phyloP scores from a whole-genome alignment of 2,329 filamentous ascomycete species.

The Alternaria sp. region DNA sequence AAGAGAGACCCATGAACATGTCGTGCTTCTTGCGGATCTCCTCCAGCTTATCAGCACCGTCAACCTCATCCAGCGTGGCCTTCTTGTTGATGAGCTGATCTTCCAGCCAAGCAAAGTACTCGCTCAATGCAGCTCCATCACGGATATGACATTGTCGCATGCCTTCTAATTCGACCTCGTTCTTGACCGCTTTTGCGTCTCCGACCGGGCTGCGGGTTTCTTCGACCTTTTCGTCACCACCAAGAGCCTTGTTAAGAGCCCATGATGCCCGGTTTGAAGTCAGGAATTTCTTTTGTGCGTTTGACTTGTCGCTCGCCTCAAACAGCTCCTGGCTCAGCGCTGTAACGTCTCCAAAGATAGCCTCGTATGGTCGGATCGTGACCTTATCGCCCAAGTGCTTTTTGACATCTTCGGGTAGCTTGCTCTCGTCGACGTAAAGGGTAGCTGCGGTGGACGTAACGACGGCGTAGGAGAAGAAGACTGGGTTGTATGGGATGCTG shows the following conservation, averaged over 20 bases:
- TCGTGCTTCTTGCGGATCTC: slow-evolving; percentile 73
- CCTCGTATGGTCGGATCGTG: slow-evolving; percentile 79
- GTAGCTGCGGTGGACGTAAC: slow-evolving; percentile 79
- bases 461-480: slow-evolving; percentile 96
- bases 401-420: slow-evolving; percentile 74
- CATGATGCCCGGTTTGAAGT: slow-evolving; percentile 91
- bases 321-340: slow-evolving; percentile 61
- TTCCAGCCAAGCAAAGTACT: slow-evolving; percentile 98
- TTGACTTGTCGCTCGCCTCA: slow-evolving; percentile 47
- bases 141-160: slow-evolving; percentile 95
- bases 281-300: slow-evolving; percentile 70
- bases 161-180: slow-evolving; percentile 84
- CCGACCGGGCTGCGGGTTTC: slow-evolving; percentile 86
- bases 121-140: slow-evolving; percentile 87
- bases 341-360: slow-evolving; percentile 80
- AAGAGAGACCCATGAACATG: slow-evolving; percentile 88
- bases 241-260: slow-evolving; percentile 86
- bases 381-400: slow-evolving; percentile 76
- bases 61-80: slow-evolving; percentile 81
- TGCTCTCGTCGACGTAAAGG: slow-evolving; percentile 83
- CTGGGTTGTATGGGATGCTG: slow-evolving; percentile 93
- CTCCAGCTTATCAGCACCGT: slow-evolving; percentile 91
- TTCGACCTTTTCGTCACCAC: slow-evolving; percentile 84
- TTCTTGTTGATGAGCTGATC: slow-evolving; percentile 81
- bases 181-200: slow-evolving; percentile 95